phyloP scores from a whole-genome alignment of 441 rosid genomes.

The Populus hybrid region DNA sequence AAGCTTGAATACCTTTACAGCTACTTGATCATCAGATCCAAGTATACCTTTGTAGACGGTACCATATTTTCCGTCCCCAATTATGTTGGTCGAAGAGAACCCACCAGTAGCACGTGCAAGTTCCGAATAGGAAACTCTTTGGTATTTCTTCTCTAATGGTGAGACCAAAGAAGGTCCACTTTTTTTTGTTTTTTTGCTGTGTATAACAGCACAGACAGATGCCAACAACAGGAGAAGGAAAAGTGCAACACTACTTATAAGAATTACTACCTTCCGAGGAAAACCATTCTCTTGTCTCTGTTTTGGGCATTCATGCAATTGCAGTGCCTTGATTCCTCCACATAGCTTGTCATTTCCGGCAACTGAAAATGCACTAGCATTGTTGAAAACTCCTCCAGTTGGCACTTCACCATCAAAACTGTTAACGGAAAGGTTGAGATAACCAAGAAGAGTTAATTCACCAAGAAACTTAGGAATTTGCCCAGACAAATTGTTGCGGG shows the following conservation, averaged over 20 bases:
- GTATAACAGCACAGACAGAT: background rate
- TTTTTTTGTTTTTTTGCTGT: background rate
- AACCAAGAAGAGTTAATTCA: background rate
- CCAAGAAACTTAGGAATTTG: constrained; percentile 16
- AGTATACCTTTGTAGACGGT: constrained; percentile 31
- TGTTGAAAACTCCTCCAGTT: constrained; percentile 4
- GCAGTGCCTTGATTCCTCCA: constrained; percentile 23
- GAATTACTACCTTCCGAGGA: background rate
- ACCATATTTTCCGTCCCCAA: constrained; percentile 31
- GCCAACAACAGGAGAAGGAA: background rate
- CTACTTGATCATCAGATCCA: constrained; percentile 9
- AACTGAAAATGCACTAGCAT: constrained; percentile 7
- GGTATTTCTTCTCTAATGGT: background rate
- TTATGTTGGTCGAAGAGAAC: constrained; percentile 23
- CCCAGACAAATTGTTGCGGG: constrained; percentile 24
- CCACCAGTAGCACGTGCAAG: constrained; percentile 24
- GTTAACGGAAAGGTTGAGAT: constrained; percentile 20
- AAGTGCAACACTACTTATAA: background rate
- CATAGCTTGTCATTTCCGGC: constrained; percentile 23
- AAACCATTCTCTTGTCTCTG: background rate
- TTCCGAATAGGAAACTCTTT: constrained; percentile 14
- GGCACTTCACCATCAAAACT: constrained; percentile 16
- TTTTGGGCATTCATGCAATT: constrained; percentile 10
- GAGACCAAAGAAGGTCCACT: background rate
- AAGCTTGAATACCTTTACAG: constrained; percentile 31